Conservation (phyloP, 257 asterid genomes). For the Jaltomata sinuosa region DNA sequence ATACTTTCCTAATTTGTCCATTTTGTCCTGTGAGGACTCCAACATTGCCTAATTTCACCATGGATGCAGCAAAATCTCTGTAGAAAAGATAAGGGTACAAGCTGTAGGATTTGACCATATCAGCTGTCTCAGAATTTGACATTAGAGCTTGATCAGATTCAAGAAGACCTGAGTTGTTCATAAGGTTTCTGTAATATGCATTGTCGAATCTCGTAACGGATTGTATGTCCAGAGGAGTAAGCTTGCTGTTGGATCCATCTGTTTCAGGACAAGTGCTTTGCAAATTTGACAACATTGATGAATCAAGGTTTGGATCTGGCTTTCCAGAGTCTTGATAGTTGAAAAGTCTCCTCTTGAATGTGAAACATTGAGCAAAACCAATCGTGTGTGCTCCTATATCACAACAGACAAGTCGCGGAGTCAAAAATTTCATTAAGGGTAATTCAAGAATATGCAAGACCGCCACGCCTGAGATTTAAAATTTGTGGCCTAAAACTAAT, state of each 20-base stretch:
- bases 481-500: background rate
- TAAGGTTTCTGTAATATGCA: conserved; percentile 41
- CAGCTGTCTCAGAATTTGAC: conserved; percentile 37
- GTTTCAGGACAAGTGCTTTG: conserved; percentile 41
- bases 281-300: conserved; percentile 28
- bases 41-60: conserved; percentile 52
- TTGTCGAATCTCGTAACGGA: conserved; percentile 35
- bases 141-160: conserved; percentile 72
- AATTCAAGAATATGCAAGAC: background rate
- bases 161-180: conserved; percentile 47
- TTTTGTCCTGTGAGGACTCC: conserved; percentile 46
- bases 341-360: conserved; percentile 69
- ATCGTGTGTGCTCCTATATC: conserved; percentile 62
- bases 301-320: conserved; percentile 55
- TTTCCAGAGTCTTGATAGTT: conserved; percentile 50
- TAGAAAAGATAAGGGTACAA: conserved; percentile 29
- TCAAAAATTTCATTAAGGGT: background rate
- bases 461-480: background rate
- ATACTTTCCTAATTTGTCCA: conserved; percentile 56
- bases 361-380: conserved; percentile 75
- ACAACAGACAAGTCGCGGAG: background rate
- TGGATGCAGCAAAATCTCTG: conserved; percentile 54
- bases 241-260: conserved; percentile 35
- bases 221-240: conserved; percentile 42
- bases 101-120: conserved; percentile 45